phyloP scores from a whole-genome alignment of 176 grass and related monocot genomes.

The Puya raimondii region DNA sequence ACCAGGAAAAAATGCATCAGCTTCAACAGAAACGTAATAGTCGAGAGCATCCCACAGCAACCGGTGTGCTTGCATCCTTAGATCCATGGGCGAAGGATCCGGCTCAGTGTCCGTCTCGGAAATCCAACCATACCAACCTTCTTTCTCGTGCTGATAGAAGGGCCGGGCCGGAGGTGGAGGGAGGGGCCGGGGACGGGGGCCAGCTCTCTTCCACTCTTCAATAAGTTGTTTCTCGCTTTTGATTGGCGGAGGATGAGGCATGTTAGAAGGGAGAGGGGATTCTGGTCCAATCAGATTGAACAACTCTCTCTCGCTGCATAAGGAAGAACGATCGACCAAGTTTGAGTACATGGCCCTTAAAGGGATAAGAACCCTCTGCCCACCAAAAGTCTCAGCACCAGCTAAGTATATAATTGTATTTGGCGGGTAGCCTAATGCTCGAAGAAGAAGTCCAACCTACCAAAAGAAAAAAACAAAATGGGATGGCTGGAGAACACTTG shows the following conservation, averaged over 20 bases:
- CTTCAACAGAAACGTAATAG: constrained; percentile 88
- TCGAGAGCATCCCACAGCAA: constrained; percentile 95
- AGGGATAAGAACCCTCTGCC: constrained; percentile 83
- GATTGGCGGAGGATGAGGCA: constrained; percentile 39
- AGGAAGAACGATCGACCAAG: constrained; percentile 71
- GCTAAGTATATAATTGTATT: constrained; percentile 85
- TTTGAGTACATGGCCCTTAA: constrained; percentile 82
- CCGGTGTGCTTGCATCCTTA: constrained; percentile 64
- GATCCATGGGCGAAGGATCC: constrained; percentile 39
- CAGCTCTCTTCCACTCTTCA: constrained; percentile 83
- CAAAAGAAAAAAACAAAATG: constrained; percentile 14
- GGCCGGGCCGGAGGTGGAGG: constrained; percentile 93
- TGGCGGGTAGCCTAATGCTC: constrained; percentile 85
- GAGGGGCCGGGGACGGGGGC: constrained; percentile 67
- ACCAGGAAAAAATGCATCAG: constrained; percentile 95
- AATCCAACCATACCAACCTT: constrained; percentile 99
- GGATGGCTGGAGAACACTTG: not conserved
- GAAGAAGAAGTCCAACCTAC: constrained; percentile 86
- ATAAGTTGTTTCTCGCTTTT: constrained; percentile 70
- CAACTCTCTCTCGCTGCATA: constrained; percentile 61
- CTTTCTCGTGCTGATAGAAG: constrained; percentile 88
- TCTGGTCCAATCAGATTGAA: constrained; percentile 72
- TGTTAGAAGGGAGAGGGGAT: constrained; percentile 48
- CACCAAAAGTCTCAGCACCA: constrained; percentile 94
- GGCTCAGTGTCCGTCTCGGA: constrained; percentile 73